Percentiles rank a stretch among this genome's conserved stretches.
Evolutionary conservation across 1,139 yeast genomes (phyloP).

Genomic region (Candida freyschussii): DNA sequence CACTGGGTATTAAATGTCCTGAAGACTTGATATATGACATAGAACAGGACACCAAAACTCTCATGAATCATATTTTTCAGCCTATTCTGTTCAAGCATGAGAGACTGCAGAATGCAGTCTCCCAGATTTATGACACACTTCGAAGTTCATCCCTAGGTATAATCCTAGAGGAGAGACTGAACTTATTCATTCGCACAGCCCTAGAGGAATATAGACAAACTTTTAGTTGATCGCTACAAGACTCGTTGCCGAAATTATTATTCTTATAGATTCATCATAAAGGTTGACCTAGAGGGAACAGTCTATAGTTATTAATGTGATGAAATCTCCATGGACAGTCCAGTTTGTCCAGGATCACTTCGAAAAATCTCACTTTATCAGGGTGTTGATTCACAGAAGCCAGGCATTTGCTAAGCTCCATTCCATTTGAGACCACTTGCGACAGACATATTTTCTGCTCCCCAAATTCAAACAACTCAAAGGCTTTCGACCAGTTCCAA

Average conservation of each 20-base stretch:
- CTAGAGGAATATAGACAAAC: conserved; percentile 13
- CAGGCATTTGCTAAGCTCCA: conserved; percentile 30
- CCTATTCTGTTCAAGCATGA: conserved; percentile 12
- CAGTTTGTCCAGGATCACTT: conserved; percentile 51
- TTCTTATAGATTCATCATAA: no score
- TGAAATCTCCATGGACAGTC: conserved; percentile 61
- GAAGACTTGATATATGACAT: conserved; percentile 17
- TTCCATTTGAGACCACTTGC: conserved; percentile 8
- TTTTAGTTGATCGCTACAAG: no score
- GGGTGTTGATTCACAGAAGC: conserved; percentile 12
- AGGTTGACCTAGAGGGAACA: conserved; percentile 15
- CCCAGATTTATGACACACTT: conserved; percentile 10
- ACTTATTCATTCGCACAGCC: conserved; percentile 10
- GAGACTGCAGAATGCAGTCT: conserved; percentile 8
- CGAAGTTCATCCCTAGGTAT: conserved; percentile 8
- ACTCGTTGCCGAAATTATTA: no score
- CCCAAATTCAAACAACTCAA: conserved; percentile 56
- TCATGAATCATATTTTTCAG: conserved; percentile 17
- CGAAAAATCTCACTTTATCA: conserved; percentile 46
- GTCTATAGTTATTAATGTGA: conserved; percentile 25
- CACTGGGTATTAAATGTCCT: conserved; percentile 5
- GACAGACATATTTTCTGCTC: conserved; percentile 28
- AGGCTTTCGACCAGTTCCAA: conserved; percentile 75
- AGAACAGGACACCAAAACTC: conserved; percentile 8
- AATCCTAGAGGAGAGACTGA: conserved; percentile 18